A percentile compares a stretch with the other conserved stretches of the same genome.
phyloP scores from a whole-genome alignment of 2,329 filamentous ascomycete genomes.

The Colletotrichum australisinense region DNA sequence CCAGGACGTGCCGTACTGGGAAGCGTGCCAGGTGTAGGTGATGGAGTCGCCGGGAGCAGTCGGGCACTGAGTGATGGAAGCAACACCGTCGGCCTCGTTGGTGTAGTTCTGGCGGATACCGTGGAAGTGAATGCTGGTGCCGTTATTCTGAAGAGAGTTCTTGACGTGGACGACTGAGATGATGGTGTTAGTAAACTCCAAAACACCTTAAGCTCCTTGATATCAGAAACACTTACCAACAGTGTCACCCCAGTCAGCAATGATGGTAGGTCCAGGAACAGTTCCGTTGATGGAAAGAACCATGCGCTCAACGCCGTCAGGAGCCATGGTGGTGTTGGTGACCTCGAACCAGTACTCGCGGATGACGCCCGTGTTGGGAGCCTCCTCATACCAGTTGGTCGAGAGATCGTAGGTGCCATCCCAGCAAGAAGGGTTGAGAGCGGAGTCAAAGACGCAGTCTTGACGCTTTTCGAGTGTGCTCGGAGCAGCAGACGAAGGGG shows the following conservation, averaged over 20 bases:
- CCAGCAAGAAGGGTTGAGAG: constrained; percentile 33
- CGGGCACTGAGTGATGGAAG: constrained; percentile 60
- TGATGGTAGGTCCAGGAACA: constrained; percentile 69
- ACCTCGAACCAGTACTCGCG: constrained; percentile 60
- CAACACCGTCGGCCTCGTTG: constrained; percentile 68
- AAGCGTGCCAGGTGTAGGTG: constrained; percentile 69
- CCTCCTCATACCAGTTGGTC: constrained; percentile 39
- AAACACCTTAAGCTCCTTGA: constrained; percentile 23
- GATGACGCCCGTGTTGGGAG: constrained; percentile 60
- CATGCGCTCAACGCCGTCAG: constrained; percentile 57
- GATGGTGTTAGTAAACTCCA: constrained; percentile 26
- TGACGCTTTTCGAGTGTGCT: constrained; percentile 28
- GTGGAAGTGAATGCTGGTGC: constrained; percentile 67
- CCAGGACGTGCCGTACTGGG: constrained; percentile 66
- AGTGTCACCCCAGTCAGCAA: constrained; percentile 59
- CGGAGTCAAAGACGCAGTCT: constrained; percentile 32
- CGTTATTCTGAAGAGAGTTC: constrained; percentile 63
- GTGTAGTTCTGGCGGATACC: constrained; percentile 66
- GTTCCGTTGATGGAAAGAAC: constrained; percentile 64
- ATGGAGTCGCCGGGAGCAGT: constrained; percentile 61
- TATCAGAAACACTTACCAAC: constrained; percentile 29
- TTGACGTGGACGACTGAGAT: constrained; percentile 55
- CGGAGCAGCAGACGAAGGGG: background rate
- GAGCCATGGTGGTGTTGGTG: constrained; percentile 50
- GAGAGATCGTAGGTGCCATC: constrained; percentile 31